A percentile compares a stretch with the other conserved stretches of the same genome.
Evolutionary conservation across 345 rosid species (phyloP).

Genomic region (Brassica incana): DNA sequence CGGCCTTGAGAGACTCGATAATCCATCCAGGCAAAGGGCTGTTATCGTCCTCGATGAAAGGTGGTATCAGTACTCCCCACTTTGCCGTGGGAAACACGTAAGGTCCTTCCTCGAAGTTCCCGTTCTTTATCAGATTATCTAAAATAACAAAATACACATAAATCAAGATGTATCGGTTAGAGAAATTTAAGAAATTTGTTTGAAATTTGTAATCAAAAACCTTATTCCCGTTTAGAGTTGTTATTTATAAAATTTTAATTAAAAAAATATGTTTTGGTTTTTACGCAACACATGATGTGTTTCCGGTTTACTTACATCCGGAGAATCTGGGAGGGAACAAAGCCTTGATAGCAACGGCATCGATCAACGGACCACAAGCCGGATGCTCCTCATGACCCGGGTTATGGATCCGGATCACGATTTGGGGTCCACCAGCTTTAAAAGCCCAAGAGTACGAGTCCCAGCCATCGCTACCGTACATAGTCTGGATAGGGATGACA

Average conservation of each 20-base stretch:
- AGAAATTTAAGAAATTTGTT: too few relatives aligned
- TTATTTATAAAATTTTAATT: too few relatives aligned
- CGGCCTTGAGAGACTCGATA: constrained; percentile 77
- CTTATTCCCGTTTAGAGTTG: too few relatives aligned
- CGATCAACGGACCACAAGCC: constrained; percentile 84
- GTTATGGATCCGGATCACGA: constrained; percentile 65
- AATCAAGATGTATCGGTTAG: not conserved
- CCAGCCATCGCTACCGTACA: constrained; percentile 86
- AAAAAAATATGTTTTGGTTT: not conserved
- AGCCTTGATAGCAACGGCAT: constrained; percentile 59
- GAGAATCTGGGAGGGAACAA: constrained; percentile 50
- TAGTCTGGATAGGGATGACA: constrained; percentile 73
- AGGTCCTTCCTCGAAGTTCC: constrained; percentile 77
- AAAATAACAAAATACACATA: not conserved
- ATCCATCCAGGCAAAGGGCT: constrained; percentile 82
- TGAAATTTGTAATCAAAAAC: too few relatives aligned
- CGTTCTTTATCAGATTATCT: constrained; percentile 72
- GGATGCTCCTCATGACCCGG: constrained; percentile 73
- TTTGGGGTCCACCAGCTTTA: constrained; percentile 44
- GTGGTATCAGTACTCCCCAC: constrained; percentile 71
- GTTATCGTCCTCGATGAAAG: constrained; percentile 66
- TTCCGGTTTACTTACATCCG: constrained; percentile 36
- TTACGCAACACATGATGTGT: not conserved
- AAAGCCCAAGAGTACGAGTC: constrained; percentile 84
- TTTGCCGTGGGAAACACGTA: constrained; percentile 50